Conservation (phyloP, 106 monocot species). For the Dendrobium nobile region DNA sequence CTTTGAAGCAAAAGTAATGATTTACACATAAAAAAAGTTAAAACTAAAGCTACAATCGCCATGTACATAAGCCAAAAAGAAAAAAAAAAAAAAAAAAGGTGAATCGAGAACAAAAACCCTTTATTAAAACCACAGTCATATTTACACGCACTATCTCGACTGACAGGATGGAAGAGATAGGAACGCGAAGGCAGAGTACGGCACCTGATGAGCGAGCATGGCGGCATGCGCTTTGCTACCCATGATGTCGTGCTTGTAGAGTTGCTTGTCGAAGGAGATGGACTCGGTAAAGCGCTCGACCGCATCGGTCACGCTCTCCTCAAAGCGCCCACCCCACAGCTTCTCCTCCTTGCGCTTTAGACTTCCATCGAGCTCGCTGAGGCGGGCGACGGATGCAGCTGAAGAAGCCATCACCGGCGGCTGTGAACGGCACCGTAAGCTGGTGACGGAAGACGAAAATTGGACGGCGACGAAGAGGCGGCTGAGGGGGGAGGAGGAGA, state of each 20-base stretch:
- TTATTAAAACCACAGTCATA: not conserved
- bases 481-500: slow-evolving; percentile 1
- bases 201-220: slow-evolving; percentile 91
- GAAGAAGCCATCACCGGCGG: not conserved
- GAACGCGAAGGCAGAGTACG: not conserved
- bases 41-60: not conserved
- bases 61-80: not conserved
- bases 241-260: slow-evolving; percentile 89
- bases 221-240: slow-evolving; percentile 86
- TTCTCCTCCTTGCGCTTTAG: slow-evolving; percentile 54
- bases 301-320: slow-evolving; percentile 78
- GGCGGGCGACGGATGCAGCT: not conserved
- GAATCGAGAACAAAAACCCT: not conserved
- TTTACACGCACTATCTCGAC: not conserved
- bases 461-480: not conserved
- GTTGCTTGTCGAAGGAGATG: slow-evolving; percentile 74
- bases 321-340: slow-evolving; percentile 89
- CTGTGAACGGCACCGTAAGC: not conserved
- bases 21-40: not conserved
- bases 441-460: not conserved
- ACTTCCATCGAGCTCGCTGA: not conserved
- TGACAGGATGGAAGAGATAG: not conserved
- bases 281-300: slow-evolving; percentile 92
- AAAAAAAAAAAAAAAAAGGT: not conserved
- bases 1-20: not conserved